Conservation (phyloP, 306 rosid species). For the Leucaena leucocephala region DNA sequence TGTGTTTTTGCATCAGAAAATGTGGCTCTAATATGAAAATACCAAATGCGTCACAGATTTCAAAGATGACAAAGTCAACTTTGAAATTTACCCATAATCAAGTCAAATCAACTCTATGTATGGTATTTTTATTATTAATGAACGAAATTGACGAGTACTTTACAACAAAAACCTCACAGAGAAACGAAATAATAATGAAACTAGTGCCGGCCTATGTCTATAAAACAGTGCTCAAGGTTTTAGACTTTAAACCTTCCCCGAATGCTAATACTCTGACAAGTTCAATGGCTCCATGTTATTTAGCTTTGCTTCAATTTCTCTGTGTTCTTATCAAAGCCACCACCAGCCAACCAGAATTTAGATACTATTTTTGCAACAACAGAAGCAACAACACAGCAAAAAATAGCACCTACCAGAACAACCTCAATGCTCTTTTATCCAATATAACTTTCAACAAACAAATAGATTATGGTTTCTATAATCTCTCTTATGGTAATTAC, state of each 20-base stretch:
- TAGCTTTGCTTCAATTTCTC: neutral
- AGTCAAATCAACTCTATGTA: neutral
- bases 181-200: too few species aligned
- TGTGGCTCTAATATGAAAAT: neutral
- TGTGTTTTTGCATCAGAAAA: neutral
- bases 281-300: neutral
- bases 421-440: slow-evolving; percentile 31
- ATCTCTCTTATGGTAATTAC: slow-evolving; percentile 24
- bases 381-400: neutral
- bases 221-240: neutral
- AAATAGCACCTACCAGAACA: slow-evolving; percentile 10
- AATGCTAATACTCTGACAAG: neutral
- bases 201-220: too few species aligned
- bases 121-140: neutral
- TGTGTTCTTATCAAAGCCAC: neutral
- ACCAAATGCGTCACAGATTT: neutral
- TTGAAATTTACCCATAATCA: neutral
- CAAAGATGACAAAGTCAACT: neutral
- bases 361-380: neutral
- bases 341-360: slow-evolving; percentile 13
- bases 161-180: neutral
- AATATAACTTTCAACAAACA: slow-evolving; percentile 28
- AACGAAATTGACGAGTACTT: neutral
- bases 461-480: slow-evolving; percentile 41
- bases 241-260: neutral